A percentile compares a stretch with the other conserved stretches of the same genome.
Conservation (phyloP, 257 asterid genomes). For the Osmanthus fragrans region DNA sequence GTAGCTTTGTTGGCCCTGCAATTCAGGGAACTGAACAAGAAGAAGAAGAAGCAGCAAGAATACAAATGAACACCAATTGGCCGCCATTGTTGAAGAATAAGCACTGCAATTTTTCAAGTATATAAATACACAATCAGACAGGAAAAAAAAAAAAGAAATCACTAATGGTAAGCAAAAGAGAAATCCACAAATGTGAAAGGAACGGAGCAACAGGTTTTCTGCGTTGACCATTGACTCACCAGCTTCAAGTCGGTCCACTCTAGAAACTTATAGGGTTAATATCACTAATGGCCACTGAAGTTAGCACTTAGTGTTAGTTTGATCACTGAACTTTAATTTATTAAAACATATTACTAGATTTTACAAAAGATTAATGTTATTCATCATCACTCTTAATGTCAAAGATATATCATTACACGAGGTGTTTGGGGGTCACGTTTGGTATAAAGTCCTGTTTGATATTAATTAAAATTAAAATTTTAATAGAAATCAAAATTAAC, state of each 20-base stretch:
- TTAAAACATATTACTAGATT: too few species aligned
- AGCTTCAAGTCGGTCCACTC: background rate
- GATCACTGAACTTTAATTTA: background rate
- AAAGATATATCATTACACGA: too few species aligned
- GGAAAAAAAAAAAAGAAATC: background rate
- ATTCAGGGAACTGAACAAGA: conserved; percentile 1
- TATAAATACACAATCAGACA: background rate
- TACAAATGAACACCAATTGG: background rate
- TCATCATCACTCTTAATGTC: too few species aligned
- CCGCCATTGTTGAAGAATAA: background rate
- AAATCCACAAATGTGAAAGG: background rate
- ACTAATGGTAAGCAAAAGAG: background rate
- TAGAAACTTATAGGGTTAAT: background rate
- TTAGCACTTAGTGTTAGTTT: background rate
- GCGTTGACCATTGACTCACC: background rate
- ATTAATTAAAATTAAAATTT: too few species aligned
- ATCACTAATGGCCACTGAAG: background rate
- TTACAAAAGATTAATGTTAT: too few species aligned
- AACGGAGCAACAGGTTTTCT: background rate
- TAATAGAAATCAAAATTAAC: too few species aligned
- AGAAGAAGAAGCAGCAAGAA: background rate
- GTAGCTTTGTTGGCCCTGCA: conserved; percentile 46
- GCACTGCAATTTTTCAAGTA: background rate
- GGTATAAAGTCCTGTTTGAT: too few species aligned
- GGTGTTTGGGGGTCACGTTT: too few species aligned